Evolutionary conservation across 2,329 filamentous ascomycete species (phyloP), one percentile per base, ranked within the genome.

Genomic region (Dactylellina cionopaga): DNA sequence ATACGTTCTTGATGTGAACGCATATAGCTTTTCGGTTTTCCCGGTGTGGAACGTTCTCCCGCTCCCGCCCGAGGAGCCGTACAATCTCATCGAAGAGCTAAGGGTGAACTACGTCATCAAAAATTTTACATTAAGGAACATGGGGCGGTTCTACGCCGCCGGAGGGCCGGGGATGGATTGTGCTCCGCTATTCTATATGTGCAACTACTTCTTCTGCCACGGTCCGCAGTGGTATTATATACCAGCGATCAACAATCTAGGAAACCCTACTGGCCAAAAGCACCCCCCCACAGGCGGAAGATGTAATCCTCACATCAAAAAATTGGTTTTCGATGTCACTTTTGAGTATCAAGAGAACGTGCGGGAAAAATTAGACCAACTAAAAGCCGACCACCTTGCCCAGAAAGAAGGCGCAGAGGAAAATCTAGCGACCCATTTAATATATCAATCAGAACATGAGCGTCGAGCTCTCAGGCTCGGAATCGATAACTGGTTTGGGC

Each of bases 81-180:
- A 68, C 19, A 68, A 66, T 27, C 7, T 44, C 5, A 68, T 68
- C 24, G 31, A 59, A 17, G 63, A 68, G 27, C 37, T 68, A 13
- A 24, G 37, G 44, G 46, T 68, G 4, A 68, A 68, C 35, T 68
- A 59, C 15, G 11, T 24, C 7, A 17, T 59, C 2, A 29, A 25
- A 22, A 15, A 54, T 6, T 59, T 43, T 39, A n/a, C 15, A 1
- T 6, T 7, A 7, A 35, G 9, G 3, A 29, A 27, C 1, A 7
- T 52, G 35, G 43, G 33, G 6, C 49, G 43, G 1, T 46, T 59
- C 10, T 46, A 68, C 19, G 63, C 25, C 9, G 10, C 9, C 25
- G 62, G 44, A 6, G 25, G 33, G 0, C 33, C 25, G 9, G 52
- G 54, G 9, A 37, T 19, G 13, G 54, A 58, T 7, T 31, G 25